Base-by-base conservation (phyloP, 73 alveolate species). In the Paraurostyla sp. region DNA sequence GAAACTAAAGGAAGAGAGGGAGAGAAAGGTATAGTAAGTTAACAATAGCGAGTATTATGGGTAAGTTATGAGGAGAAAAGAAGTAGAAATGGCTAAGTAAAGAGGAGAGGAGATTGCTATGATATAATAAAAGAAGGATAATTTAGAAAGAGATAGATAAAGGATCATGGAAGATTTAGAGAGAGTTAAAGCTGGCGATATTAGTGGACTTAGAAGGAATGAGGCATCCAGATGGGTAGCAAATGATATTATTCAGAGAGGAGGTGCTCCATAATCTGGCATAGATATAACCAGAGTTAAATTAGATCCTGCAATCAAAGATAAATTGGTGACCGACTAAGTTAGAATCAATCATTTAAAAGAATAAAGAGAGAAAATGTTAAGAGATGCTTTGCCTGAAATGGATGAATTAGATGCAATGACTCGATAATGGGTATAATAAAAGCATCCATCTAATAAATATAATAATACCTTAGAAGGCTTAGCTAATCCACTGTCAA, bases 171-270 rank as follows among this genome's bases (percentile, higher is more conserved):
- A 69, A 40, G 62, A 33, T 23, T 40, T 69, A 36, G 85, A 69
- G 3, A 69, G 40, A 36, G 85, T 69, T 40, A 69, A 69, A 69
- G 9, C 29, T 7, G 85, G 85, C 13, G 85, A 69, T 69, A 33
- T 69, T 4, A 3, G 7, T 16, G 9, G 25, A n/a, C 38, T 69
- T 11, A 69, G 85, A 42, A 69, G 25, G 36, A 69, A 69, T 25
- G 85, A 69, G 27, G 85, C 85, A 13, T 40, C 65, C 20, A 69
- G 85, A 40, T 69, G 85, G 85, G 85, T 43, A 33, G 85, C 85
- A 11, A 69, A 69, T 43, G 85, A 69, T 69, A 69, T 69, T 18
- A 41, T 69, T 6, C 27, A 69, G 27, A 69, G 62, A 36, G 80
- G 80, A 32, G 85, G 63, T 3, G 65, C 85, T 23, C 40, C 42